Evolutionary conservation across 768 basidiomycete genomes (phyloP), one percentile per base, ranked within the genome.

Genomic region (Tylopilus felleus): DNA sequence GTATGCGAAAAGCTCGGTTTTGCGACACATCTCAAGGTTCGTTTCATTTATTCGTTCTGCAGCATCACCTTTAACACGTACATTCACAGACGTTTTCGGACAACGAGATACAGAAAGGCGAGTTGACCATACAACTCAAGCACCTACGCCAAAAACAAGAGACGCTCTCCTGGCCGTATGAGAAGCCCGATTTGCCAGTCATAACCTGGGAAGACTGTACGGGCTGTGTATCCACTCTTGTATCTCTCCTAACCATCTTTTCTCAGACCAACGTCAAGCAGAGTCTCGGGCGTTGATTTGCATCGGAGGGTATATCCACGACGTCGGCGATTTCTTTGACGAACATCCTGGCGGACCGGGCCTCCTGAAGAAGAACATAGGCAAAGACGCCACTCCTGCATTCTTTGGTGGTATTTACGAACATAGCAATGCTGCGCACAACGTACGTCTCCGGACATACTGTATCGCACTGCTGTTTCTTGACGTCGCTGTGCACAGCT

Each of bases 391-490:
- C 7, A 91, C 91, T 6, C 86, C 89, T 0, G 90, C 91, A 3
- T 96, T 94, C 81, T 93, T 94, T 65, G 93, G 93, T 55, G 88
- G 88, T 58, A 82, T 92, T 4, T 90, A 90, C 64, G 88, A 88
- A 58, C 89, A 90, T 65, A 85, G 86, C 14, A 90, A 89, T 64
- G 85, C 87, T 36, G 87, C 90, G 6, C 88, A 91, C 70, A 90
- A 91, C 67, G 83, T 85, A 64, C 28, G 83, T 74, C 27, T 73
- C 45, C n/a, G 13, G 33, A 16, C 17, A 16, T 47, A 10, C 17
- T 1, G 2, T 7, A 16, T 35, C 8, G 23, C 19, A 8, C 38
- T 39, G 21, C 33, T 4, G 4, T 14, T 6, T 35, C 7, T 21
- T 49, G 39, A 29, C 17, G 16, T 4, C 12, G 7, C 2, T 16